Percentiles rank a stretch among this genome's conserved stretches.
Conservation (phyloP, 2,329 filamentous ascomycete species). For the Colletotrichum viniferum region DNA sequence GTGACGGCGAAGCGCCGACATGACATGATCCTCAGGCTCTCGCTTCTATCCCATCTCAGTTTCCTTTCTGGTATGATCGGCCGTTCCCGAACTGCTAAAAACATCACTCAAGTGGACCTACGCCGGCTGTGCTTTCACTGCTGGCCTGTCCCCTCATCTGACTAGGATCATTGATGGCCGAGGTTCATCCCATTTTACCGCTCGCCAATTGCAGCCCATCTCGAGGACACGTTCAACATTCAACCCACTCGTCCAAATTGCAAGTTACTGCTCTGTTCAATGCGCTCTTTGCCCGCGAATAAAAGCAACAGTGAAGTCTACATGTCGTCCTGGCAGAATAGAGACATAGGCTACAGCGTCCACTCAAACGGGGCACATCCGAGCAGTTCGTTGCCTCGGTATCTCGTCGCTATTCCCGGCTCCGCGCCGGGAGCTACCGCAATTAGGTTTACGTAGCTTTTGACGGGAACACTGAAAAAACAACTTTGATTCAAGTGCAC, state of each 20-base stretch:
- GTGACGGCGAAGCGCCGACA: background rate
- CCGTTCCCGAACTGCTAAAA: background rate
- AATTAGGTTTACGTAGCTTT: background rate
- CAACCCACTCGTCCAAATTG: background rate
- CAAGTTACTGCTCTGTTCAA: background rate
- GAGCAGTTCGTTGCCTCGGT: background rate
- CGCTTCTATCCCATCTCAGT: background rate
- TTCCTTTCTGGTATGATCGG: background rate
- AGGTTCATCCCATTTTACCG: background rate
- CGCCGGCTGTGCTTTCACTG: background rate
- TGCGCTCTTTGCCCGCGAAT: background rate
- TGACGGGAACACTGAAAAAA: background rate
- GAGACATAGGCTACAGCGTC: fast-evolving
- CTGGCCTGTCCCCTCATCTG: background rate
- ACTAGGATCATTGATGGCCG: background rate
- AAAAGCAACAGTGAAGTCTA: background rate
- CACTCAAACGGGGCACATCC: background rate
- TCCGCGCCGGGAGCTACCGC: background rate
- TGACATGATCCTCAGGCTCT: background rate
- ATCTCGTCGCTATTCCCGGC: background rate
- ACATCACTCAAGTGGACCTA: background rate
- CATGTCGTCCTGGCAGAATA: fast-evolving
- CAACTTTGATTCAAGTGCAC: background rate
- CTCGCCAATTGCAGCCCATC: background rate
- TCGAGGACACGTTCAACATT: background rate